Conservation (phyloP, 352 stramenopile genomes). For the Saprolegnia diclina region DNA sequence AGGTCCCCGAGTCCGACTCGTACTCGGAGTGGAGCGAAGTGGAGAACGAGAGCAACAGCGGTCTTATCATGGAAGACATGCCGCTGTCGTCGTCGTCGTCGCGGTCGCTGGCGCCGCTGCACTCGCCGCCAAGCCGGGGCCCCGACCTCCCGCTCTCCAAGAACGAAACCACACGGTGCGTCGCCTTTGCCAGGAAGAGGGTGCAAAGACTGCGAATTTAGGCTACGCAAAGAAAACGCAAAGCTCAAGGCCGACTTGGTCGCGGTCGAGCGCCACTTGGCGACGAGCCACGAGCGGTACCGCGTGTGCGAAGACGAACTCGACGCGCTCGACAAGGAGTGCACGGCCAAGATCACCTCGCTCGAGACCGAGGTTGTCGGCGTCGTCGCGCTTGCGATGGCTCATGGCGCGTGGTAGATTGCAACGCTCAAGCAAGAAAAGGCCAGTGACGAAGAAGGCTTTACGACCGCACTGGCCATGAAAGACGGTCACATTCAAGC, state of each 20-base stretch:
- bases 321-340: slow-evolving; percentile 66
- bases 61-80: slow-evolving; percentile 23
- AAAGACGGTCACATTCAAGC: slow-evolving; percentile 60
- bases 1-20: slow-evolving; percentile 7
- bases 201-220: slow-evolving; percentile 14
- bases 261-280: slow-evolving; percentile 56
- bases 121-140: background rate
- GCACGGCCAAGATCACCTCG: slow-evolving; percentile 58
- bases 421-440: slow-evolving; percentile 18
- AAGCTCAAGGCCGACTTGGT: slow-evolving; percentile 48
- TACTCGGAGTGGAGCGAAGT: slow-evolving; percentile 28
- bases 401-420: slow-evolving; percentile 19
- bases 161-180: background rate
- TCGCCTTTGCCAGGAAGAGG: background rate
- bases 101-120: slow-evolving; percentile 2
- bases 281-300: slow-evolving; percentile 49
- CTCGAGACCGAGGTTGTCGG: slow-evolving; percentile 45
- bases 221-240: slow-evolving; percentile 50
- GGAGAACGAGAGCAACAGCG: slow-evolving; percentile 26
- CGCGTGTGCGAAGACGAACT: slow-evolving; percentile 71
- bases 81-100: slow-evolving; percentile 24
- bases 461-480: slow-evolving; percentile 24
- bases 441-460: slow-evolving; percentile 16
- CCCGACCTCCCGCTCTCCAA: slow-evolving; percentile 4
- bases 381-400: background rate